Evolutionary conservation across 202 grass and related monocot genomes (phyloP), one percentile per base, ranked within the genome.

Genomic region (Hordeum pubiflorum): DNA sequence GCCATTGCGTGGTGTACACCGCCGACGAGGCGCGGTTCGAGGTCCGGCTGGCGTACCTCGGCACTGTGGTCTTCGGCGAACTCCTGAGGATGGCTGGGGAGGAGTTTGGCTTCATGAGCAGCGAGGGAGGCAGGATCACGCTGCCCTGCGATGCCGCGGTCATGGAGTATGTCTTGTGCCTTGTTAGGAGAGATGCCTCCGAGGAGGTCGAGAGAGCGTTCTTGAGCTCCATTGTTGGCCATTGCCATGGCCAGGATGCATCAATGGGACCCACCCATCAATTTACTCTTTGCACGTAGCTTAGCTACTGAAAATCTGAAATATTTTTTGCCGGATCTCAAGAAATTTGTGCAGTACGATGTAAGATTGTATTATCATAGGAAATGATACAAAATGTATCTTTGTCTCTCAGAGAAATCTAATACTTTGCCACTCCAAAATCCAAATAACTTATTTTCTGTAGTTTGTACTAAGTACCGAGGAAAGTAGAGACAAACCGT

Each of bases 61-160:
- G 29, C 29, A 31, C 34, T 0, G 24, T 2, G 27, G 79, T 90
- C 15, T 77, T 93, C 14, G 33, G 23, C 2, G 77, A 89, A 60
- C 76, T 94, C 67, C 77, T 94, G 55, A 48, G 18, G 55, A 87
- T 87, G 63, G 77, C 72, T 0, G 17, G 69, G 39, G 91, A 93
- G 32, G 84, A 85, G 59, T 91, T 91, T 2, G 92, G 86, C 15
- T 85, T 85, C 27, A 18, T 81, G 2, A 3, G 58, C 6, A 5
- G 79, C 40, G 66, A 87, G 8, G 89, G 52, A 46, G 68, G 40
- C 9, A 90, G 63, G 20, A 91, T 94, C 81, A 83, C 18, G 10
- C 33, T 94, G 75, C 75, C 79, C 0, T 91, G 92, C 24, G 79
- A 90, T 38, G 70, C 79, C 2, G 20, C 5, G 2, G 77, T 79